phyloP scores from a whole-genome alignment of 495 filamentous ascomycete species.

The Podospora sp. region DNA sequence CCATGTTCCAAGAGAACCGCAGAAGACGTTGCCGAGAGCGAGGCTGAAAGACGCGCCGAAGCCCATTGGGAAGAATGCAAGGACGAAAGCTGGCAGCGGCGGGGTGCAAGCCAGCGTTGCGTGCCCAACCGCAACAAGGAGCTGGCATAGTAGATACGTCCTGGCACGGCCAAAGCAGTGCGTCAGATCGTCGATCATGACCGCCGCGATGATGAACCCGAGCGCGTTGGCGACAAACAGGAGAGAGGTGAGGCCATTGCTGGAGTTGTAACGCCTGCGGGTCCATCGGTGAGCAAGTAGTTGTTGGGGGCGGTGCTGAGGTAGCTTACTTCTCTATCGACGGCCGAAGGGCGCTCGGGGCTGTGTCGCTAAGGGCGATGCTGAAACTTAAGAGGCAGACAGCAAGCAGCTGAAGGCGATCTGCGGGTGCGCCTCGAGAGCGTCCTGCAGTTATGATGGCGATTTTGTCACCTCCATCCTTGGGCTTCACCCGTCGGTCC shows the following conservation, averaged over 20 bases:
- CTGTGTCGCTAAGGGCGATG: constrained; percentile 64
- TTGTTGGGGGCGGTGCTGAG: not conserved
- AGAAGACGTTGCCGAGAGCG: constrained; percentile 75
- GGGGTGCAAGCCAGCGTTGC: constrained; percentile 65
- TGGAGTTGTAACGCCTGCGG: constrained; percentile 61
- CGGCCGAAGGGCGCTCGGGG: constrained; percentile 73
- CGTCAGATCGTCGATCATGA: constrained; percentile 60
- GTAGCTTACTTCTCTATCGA: constrained; percentile 59
- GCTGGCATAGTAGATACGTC: constrained; percentile 59
- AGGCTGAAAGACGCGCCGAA: constrained; percentile 67
- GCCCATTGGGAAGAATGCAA: constrained; percentile 67
- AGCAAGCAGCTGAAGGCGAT: constrained; percentile 47
- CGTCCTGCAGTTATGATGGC: not conserved
- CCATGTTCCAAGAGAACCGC: constrained; percentile 65
- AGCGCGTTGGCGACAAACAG: constrained; percentile 79
- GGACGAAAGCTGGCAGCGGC: constrained; percentile 68
- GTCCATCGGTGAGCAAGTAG: constrained; percentile 29
- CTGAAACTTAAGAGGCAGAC: constrained; percentile 57
- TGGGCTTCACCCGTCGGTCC: not conserved
- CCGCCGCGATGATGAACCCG: constrained; percentile 74
- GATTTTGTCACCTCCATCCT: not conserved
- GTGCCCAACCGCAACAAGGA: constrained; percentile 55
- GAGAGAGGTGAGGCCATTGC: constrained; percentile 71
- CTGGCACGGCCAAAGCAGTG: constrained; percentile 65
- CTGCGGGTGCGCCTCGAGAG: constrained; percentile 25